Base-by-base conservation (phyloP, 1,284 basidiomycete species). In the Pseudozyma thailandica region DNA sequence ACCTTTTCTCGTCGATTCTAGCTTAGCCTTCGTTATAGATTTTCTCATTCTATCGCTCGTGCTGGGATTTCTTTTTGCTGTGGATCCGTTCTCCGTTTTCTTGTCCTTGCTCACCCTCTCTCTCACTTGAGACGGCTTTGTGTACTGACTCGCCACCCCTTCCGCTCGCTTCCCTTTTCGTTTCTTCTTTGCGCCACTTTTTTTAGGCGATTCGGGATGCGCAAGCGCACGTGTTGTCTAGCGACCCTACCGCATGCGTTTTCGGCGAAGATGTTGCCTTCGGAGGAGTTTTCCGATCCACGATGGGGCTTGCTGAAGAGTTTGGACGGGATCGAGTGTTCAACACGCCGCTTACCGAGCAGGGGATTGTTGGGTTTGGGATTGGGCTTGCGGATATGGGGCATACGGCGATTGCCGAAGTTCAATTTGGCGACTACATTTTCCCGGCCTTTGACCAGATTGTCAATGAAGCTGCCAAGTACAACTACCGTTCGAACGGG, bases 391-490 rank as follows among this genome's bases (percentile, higher is more conserved):
- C 94, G 0, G 87, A 90, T 15, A 94, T 96, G 89, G 94, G 94
- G 0, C 92, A 94, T 54, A 94, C 92, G 4, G 92, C 93, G 1
- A 93, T 97, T 54, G 94, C 93, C 39, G 94, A 97, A 84, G 92
- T 97, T 58, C 94, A 88, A 79, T 87, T 86, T 52, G 85, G 84
- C 44, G 78, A 75, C 41, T 77, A 79, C 49, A 74, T 75, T 43
- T 72, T 74, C 44, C 62, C 76, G 6, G 66, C 63, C 26, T 54
- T 58, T 37, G 68, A 70, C 41, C 79, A 95, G 90, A 86, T 97
- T 31, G 93, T 97, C 45, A 97, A 96, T 77, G 94, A 97, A 85
- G 94, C 93, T 2, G 93, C 94, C 37, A 97, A 97, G 84, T 90
- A 91, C 76, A 87, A 92, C 44, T 97, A 93, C 81, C 90, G 93